Evolutionary conservation across 805 yeast species (phyloP), one percentile per base, ranked within the genome.

Genomic region (Ogataea ganodermae): DNA sequence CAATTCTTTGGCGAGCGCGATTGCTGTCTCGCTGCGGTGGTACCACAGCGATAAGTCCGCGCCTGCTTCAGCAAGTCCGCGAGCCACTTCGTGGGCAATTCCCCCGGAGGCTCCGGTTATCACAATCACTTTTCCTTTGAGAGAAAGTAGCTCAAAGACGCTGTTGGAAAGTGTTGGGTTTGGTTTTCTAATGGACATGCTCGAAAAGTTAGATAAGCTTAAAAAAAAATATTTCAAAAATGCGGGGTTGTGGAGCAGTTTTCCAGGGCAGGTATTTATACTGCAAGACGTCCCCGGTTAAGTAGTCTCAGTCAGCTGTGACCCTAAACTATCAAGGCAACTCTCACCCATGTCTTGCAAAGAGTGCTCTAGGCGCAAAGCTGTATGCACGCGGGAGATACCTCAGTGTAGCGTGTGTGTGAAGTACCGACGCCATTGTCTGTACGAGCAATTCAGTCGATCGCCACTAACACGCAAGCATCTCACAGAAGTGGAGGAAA

Each of bases 41-140:
- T 75, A 76, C 27, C 72, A 66, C 16, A 77, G 56, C n/a, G 63
- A 66, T 53, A 74, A 55, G 31, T 54, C 61, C 7, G 76, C 71
- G 10, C 80, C 80, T 21, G 80, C 79, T 44, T 73, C 72, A 1
- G 81, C 83, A 21, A 78, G 63, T 12, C 77, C 83, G 24, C 67
- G 60, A 18, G 80, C 80, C 43, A 79, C 74, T 35, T 74, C 75
- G 21, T 71, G 71, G 2, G 84, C 85, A 51, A 80, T 80, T 4
- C 85, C 85, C 18, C 79, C 72, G 16, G 82, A 75, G 13, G 78
- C 82, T 13, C 85, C 85, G 12, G 84, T 74, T 24, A 78, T 61
- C n/a, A 74, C 53, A 10, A 75, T 74, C 4, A 64, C 67, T 52
- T 72, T 70, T 12, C 74, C 75, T 40, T 63, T 61, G 23, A 73